Conservation (phyloP, 2,329 filamentous ascomycete species). For the Fonsecaea pedrosoi region DNA sequence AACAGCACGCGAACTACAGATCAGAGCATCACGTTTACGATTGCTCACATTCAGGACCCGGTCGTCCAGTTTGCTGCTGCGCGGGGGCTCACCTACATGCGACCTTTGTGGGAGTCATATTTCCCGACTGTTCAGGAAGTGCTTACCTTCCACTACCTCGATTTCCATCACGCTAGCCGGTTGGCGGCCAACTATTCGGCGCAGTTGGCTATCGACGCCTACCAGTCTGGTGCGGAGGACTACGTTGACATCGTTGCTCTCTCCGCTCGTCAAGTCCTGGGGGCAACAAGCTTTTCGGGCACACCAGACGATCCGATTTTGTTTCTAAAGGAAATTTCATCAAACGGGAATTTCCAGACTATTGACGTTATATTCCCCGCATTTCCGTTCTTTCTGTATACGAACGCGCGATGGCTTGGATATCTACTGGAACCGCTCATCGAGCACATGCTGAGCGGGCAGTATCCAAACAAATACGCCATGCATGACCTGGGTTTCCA, state of each 20-base stretch:
- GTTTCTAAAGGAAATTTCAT: constrained; percentile 86
- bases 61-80: constrained; percentile 80
- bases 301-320: constrained; percentile 74
- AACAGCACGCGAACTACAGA: constrained; percentile 46
- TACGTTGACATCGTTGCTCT: constrained; percentile 80
- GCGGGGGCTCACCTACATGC: constrained; percentile 77
- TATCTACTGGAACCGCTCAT: constrained; percentile 80
- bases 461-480: constrained; percentile 82
- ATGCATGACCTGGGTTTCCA: constrained; percentile 77
- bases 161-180: constrained; percentile 68
- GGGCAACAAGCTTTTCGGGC: constrained; percentile 76
- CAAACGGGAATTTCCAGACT: constrained; percentile 83
- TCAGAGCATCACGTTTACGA: constrained; percentile 70
- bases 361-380: constrained; percentile 87
- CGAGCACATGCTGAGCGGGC: constrained; percentile 80
- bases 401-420: constrained; percentile 79
- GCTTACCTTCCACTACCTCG: constrained; percentile 75
- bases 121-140: constrained; percentile 69
- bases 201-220: constrained; percentile 73
- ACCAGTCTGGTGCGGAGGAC: constrained; percentile 73
- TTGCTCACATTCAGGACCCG: constrained; percentile 77
- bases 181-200: constrained; percentile 76
- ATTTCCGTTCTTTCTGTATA: constrained; percentile 86
- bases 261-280: constrained; percentile 79
- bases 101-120: constrained; percentile 79